Base-by-base conservation (phyloP, 2,329 filamentous ascomycete species). In the Aspergillus tamarii region DNA sequence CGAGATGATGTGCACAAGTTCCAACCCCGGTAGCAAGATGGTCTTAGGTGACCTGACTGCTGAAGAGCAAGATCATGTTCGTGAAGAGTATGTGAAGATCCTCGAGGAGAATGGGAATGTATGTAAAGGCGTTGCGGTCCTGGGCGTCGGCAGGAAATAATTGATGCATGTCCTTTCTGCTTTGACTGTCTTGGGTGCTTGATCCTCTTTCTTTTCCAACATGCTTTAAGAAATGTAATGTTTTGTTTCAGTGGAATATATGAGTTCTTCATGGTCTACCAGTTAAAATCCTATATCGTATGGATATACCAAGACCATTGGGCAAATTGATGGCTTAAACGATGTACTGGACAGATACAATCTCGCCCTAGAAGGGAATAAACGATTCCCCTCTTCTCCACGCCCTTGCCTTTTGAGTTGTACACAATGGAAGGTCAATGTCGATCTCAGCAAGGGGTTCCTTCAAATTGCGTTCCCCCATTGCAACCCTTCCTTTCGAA, bases 231-330 rank as follows among this genome's bases (percentile, higher is more conserved):
- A 19, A n/a, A 41, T 41, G 39, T 8, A 19, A 41, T 41, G 1
- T 41, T 36, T 14, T 36, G 14, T 3, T 16, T 3, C 16, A 16
- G 1, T 16, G 12, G 34, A n/a, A n/a, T n/a, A n/a, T n/a, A n/a
- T n/a, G n/a, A n/a, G n/a, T n/a, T n/a, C n/a, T n/a, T n/a, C n/a
- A n/a, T n/a, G n/a, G n/a, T n/a, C n/a, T n/a, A n/a, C n/a, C n/a
- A n/a, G n/a, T n/a, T n/a, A n/a, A n/a, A n/a, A 11, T 34, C 3
- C 0, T 34, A 5, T 0, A 4, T 12, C 12, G 3, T 4, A 0
- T 34, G 32, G 12, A 16, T 14, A 12, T 3, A 16, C 2, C 34
- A 36, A 14, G 1, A 12, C 12, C 34, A 2, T 0, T 7, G 12
- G 34, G 5, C 5, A 16, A 4, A 14, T 16, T 36, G 1, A 12